Evolutionary conservation across 2,329 filamentous ascomycete species (phyloP).

Genomic region (Paraconiothyrium brasiliense): DNA sequence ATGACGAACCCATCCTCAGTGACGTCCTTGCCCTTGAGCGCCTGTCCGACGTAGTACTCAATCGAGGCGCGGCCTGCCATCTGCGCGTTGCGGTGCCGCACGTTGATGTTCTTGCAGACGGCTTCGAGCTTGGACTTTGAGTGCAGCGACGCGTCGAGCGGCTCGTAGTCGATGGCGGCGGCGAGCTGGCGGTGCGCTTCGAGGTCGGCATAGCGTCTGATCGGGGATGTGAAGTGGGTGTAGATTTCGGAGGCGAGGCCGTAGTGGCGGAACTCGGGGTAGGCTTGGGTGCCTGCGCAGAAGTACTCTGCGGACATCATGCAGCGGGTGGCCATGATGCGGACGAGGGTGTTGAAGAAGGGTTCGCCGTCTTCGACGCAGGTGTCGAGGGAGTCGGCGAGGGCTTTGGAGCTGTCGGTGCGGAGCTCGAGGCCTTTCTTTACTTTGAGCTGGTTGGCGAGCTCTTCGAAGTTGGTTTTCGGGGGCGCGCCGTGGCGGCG

Average conservation of each 20-base stretch:
- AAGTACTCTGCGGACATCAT: conserved; percentile 99
- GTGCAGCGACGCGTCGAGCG: conserved; percentile 81
- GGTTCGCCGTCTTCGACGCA: conserved; percentile 84
- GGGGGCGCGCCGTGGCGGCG: conserved; percentile 92
- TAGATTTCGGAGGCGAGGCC: conserved; percentile 96
- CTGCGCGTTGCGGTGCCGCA: conserved; percentile 95
- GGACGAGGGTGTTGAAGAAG: conserved; percentile 98
- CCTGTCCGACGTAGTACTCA: conserved; percentile 97
- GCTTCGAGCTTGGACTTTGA: conserved; percentile 86
- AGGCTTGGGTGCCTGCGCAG: conserved; percentile 89
- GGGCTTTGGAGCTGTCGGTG: conserved; percentile 87
- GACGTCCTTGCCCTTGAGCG: conserved; percentile 77
- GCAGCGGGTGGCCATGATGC: conserved; percentile 96
- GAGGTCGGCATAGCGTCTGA: conserved; percentile 96
- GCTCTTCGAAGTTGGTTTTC: conserved; percentile 95
- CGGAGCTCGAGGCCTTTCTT: conserved; percentile 83
- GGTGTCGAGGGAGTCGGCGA: conserved; percentile 88
- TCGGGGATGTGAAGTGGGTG: conserved; percentile 97
- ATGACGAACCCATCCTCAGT: conserved; percentile 96
- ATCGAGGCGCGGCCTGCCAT: conserved; percentile 93
- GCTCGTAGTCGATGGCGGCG: conserved; percentile 92
- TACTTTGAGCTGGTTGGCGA: conserved; percentile 87
- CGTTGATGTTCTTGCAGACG: conserved; percentile 98
- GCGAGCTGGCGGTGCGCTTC: conserved; percentile 94
- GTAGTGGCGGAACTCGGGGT: conserved; percentile 96